Base-by-base conservation (phyloP, 2,329 filamentous ascomycete species). In the Aureobasidium leucospermi region DNA sequence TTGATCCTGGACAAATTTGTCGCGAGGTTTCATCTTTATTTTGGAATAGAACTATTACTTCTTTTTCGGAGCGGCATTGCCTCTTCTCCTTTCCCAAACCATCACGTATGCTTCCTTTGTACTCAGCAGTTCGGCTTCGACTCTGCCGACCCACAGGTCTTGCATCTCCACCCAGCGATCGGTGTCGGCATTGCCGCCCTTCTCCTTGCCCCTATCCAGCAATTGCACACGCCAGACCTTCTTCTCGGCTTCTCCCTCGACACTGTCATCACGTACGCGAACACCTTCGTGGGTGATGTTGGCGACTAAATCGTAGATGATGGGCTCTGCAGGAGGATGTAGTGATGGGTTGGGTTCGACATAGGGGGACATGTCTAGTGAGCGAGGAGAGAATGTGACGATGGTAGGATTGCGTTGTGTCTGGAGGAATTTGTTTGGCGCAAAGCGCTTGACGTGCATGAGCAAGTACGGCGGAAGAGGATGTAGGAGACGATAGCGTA, bases 381-480 rank as follows among this genome's bases (percentile, higher is more conserved):
- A 84, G 69, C 87, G 82, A 4, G 90, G 87, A 64, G 93, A 90
- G 73, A 97, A 99, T 0, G 93, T 97, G 64, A 99, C 94, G 68
- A 99, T 99, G 9, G 94, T 99, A 1, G 93, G 94, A 73, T 99
- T 99, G 53, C 94, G 88, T 55, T 72, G 70, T 75, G 97, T 93
- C 2, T 88, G 84, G 19, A 99, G 89, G 70, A 99, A 99, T 73
- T 96, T 96, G 79, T 99, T 99, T 65, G 88, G 86, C 66, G 87
- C 90, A 80, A 99, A 99, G 66, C 94, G 90, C 78, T 97, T 97
- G 77, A 97, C 87, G 77, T 99, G 93, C 76, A 99, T 90, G 57
- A 94, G 79, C 16, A 99, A 84, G 70, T 88, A 97, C 0, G 92
- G 93, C 0, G 94, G 94, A 0, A 99, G 80, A 0, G 94, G 94